Evolutionary conservation across 129 eudicot species (phyloP), one percentile per base, ranked within the genome.

Genomic region (Tagetes patula): DNA sequence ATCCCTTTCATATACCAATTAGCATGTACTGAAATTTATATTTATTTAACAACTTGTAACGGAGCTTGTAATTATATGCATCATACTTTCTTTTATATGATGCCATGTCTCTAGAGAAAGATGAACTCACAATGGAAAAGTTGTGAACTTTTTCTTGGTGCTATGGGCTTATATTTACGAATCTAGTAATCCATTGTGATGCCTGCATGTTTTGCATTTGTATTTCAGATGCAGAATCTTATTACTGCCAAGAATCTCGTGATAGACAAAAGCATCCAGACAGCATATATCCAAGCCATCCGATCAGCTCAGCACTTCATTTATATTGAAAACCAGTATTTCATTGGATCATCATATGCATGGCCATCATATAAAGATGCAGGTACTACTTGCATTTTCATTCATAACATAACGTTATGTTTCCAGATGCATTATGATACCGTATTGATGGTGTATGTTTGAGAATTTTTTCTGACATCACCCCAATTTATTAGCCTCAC

Each of bases 291-390:
- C 46, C 96, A 94, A 81, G 98, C 96, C 47, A 94, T 94, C 65
- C 85, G 98, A 64, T 94, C 98, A 60, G 98, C 98, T 64, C 90
- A 90, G 56, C 96, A 86, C 74, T 94, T 87, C 65, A 87, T 94
- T 66, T 94, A 94, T 65, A 94, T 94, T 27, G 98, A 94, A 77
- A 94, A 94, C 76, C 98, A 94, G 70, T 94, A 91, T 80, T 91
- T 91, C 80, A 83, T 91, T 56, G 97, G 97, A 74, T 91, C 97
- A 36, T 91, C 97, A 41, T 94, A 90, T 77, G 98, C 93, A 49
- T 94, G 98, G 98, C 96, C 96, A 0, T 75, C 91, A 20, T 90
- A 94, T 86, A 88, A 86, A 85, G 81, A 94, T 73, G 95, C 97
- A 81, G 98, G 98, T 90, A 50, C 49, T 8, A 50, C 48, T 73